Evolutionary conservation across 495 filamentous ascomycete genomes (phyloP).

Genomic region (Rhizodiscina lignyota): DNA sequence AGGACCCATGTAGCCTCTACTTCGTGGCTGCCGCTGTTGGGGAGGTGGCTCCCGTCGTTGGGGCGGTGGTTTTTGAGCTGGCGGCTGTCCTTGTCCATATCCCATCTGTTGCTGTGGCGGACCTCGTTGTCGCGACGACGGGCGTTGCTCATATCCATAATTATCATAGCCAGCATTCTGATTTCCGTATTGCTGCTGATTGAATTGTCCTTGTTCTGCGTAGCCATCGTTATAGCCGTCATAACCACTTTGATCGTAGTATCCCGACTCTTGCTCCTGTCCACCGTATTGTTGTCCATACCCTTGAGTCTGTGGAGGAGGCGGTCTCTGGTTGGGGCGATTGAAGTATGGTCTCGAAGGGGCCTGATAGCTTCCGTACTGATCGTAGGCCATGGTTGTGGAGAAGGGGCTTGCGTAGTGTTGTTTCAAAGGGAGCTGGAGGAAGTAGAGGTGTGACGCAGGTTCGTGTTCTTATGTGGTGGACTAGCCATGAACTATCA

Average conservation of each 20-base stretch:
- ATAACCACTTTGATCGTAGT: conserved; percentile 30
- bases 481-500: too few relatives aligned
- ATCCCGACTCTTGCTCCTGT: conserved; percentile 18
- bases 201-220: conserved; percentile 19
- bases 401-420: not conserved
- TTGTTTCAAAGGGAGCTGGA: not conserved
- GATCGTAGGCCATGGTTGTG: conserved; percentile 15
- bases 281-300: conserved; percentile 32
- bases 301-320: conserved; percentile 16
- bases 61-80: conserved; percentile 3
- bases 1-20: not conserved
- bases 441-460: too few relatives aligned
- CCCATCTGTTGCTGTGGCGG: conserved; percentile 24
- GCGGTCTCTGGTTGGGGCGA: conserved; percentile 2
- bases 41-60: too few relatives aligned
- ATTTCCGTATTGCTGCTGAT: not conserved
- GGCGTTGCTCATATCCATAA: too few relatives aligned
- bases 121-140: too few relatives aligned
- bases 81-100: conserved; percentile 5
- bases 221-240: conserved; percentile 33
- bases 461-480: too few relatives aligned
- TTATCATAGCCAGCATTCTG: not conserved
- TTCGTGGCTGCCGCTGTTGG: conserved; percentile 3
- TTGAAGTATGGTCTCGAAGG: conserved; percentile 37
- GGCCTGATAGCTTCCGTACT: conserved; percentile 13